Base-by-base conservation (phyloP, 345 rosid genomes). In the Hibiscus tridactylites region DNA sequence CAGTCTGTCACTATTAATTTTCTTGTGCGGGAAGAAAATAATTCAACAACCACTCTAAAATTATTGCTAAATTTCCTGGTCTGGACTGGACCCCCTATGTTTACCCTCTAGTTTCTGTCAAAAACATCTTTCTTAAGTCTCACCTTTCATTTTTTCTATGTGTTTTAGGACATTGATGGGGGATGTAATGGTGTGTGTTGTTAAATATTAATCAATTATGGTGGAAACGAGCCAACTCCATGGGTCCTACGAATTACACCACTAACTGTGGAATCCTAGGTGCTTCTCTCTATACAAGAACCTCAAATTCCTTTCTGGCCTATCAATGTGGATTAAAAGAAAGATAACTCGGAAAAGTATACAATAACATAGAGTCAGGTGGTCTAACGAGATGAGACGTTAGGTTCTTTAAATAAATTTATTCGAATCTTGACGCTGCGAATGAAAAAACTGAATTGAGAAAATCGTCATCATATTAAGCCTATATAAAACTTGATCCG, bases 181-280 rank as follows among this genome's bases (percentile, higher is more conserved):
- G 3, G 16, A 64, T 21, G 17, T 16, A 44, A 12, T 39, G 50
- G 2, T 8, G 44, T 1, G 39, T 35, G 50, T 13, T 50, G 54
- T 50, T 50, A 35, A 35, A 35, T 13, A 53, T 17, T 3, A 9
- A 19, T 4, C 15, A 1, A 8, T 21, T 63, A 1, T 21, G n/a
- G 28, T 65, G 35, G 68, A 44, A 65, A 65, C 71, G 75, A 73
- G 75, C 81, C 80, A 75, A 64, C 33, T 50, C 49, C 54, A 21
- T 6, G 76, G 85, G 85, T 60, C 85, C 87, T 71, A 74, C 80
- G 13, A 50, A 28, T 59, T 44, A 63, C 28, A 61, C 61, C 84
- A 79, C 78, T 71, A 68, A 74, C 71, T 49, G 80, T 74, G 81
- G 84, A 84, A 84, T 84, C 85, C 85, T 47, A 84, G 81, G 88